Conservation (phyloP, 179 eudicot species). For the Vitellaria paradoxa region DNA sequence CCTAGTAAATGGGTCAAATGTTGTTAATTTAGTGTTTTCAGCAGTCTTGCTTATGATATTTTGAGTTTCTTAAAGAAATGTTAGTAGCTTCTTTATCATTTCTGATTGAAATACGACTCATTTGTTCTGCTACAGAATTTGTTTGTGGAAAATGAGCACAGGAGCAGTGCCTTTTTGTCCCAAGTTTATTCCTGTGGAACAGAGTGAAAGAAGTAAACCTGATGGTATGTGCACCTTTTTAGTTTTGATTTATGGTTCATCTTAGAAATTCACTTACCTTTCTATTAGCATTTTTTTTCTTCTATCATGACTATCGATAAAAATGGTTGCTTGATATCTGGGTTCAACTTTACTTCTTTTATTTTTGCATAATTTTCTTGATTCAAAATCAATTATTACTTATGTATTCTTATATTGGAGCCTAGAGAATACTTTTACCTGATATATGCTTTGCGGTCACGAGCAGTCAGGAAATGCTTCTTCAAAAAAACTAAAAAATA, state of each 20-base stretch:
- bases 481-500: no score
- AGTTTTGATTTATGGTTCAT: neutral
- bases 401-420: neutral
- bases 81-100: neutral
- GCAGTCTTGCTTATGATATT: neutral
- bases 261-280: neutral
- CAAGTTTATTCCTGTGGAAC: slow-evolving; percentile 70
- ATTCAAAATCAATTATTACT: neutral
- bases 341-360: slow-evolving; percentile 3
- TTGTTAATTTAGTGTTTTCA: neutral
- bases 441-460: neutral
- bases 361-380: neutral
- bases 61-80: slow-evolving; percentile 2
- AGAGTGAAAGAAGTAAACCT: slow-evolving; percentile 39
- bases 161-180: slow-evolving; percentile 44
- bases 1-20: neutral
- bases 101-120: slow-evolving; percentile 2
- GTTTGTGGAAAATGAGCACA: slow-evolving; percentile 47
- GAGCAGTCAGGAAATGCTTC: neutral
- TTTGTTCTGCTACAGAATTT: slow-evolving; percentile 31
- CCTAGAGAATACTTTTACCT: neutral
- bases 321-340: slow-evolving; percentile 5
- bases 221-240: slow-evolving; percentile 38
- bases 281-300: neutral
- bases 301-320: no score